Percentiles rank a stretch among this genome's conserved stretches.
phyloP scores from a whole-genome alignment of 352 stramenopile genomes.

The Phytopythium litorale region DNA sequence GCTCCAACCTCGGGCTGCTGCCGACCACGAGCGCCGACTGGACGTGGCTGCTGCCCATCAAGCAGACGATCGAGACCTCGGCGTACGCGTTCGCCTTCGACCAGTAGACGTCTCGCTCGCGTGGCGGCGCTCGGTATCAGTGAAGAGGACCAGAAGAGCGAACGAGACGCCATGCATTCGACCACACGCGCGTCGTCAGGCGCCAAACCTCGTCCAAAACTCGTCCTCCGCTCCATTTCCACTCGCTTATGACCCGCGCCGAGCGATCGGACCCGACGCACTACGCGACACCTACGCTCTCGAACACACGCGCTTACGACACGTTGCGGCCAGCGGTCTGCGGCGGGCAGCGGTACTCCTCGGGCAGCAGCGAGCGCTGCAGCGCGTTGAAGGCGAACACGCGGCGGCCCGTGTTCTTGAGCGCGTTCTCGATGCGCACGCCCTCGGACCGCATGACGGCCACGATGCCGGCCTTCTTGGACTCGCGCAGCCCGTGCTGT shows the following conservation, averaged over 20 bases:
- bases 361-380: conserved; percentile 73
- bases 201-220: conserved; percentile 9
- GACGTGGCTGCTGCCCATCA: conserved; percentile 88
- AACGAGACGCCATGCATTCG: not conserved
- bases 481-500: conserved; percentile 60
- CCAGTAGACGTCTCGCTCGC: conserved; percentile 12
- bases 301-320: conserved; percentile 19
- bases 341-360: conserved; percentile 80
- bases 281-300: conserved; percentile 16
- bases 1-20: conserved; percentile 89
- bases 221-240: conserved; percentile 6
- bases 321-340: conserved; percentile 78
- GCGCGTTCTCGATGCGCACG: conserved; percentile 81
- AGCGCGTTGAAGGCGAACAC: conserved; percentile 87
- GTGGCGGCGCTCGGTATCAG: not conserved
- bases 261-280: not conserved
- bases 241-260: conserved; percentile 6
- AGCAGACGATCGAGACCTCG: conserved; percentile 76
- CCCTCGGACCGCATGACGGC: conserved; percentile 82
- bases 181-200: not conserved
- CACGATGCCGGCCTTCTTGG: conserved; percentile 75
- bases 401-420: conserved; percentile 78
- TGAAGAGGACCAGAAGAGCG: not conserved
- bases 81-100: conserved; percentile 48
- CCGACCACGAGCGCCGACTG: conserved; percentile 91